A percentile compares a stretch with the other conserved stretches of the same genome.
phyloP scores from a whole-genome alignment of 2,329 filamentous ascomycete genomes.

The Cordyceps cicadae region DNA sequence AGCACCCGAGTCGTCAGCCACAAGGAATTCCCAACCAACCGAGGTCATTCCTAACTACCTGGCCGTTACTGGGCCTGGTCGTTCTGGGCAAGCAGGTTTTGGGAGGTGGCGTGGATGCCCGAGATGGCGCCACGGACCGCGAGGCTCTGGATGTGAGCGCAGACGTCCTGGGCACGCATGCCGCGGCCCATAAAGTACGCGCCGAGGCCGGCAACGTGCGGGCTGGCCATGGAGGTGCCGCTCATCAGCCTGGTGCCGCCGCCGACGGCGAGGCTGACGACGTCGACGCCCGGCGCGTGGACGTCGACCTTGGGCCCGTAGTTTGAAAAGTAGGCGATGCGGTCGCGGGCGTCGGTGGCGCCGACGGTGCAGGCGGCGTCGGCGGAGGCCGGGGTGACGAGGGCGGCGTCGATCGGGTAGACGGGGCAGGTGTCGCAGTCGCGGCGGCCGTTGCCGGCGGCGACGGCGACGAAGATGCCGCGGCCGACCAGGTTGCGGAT shows the following conservation, averaged over 20 bases:
- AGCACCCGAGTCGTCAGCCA: background rate
- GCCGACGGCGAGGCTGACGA: slow-evolving; percentile 36
- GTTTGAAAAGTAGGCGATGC: slow-evolving; percentile 39
- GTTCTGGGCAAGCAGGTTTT: background rate
- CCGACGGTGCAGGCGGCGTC: slow-evolving; percentile 41
- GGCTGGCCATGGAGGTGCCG: slow-evolving; percentile 35
- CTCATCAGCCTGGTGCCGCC: slow-evolving; percentile 29
- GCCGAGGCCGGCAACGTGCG: slow-evolving; percentile 32
- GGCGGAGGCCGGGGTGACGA: slow-evolving; percentile 38
- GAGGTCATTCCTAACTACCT: background rate
- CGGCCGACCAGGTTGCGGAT: slow-evolving; percentile 31
- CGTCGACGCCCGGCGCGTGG: slow-evolving; percentile 32
- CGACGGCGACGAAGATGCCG: slow-evolving; percentile 42
- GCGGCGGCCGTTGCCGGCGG: slow-evolving; percentile 37
- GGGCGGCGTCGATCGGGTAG: slow-evolving; percentile 30
- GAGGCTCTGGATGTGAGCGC: slow-evolving; percentile 26
- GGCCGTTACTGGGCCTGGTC: background rate
- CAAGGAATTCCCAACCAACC: background rate
- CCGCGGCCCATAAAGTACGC: slow-evolving; percentile 40
- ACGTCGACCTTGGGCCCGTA: slow-evolving; percentile 34
- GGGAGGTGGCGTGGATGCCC: background rate
- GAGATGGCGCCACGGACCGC: background rate
- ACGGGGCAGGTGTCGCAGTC: background rate
- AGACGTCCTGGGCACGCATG: slow-evolving; percentile 24
- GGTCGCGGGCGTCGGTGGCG: slow-evolving; percentile 31